These are phyloP conservation scores for Bruguiera gymnorhiza DNA, from an alignment of 345 rosid species.

Conservation along the genomic window DNA sequence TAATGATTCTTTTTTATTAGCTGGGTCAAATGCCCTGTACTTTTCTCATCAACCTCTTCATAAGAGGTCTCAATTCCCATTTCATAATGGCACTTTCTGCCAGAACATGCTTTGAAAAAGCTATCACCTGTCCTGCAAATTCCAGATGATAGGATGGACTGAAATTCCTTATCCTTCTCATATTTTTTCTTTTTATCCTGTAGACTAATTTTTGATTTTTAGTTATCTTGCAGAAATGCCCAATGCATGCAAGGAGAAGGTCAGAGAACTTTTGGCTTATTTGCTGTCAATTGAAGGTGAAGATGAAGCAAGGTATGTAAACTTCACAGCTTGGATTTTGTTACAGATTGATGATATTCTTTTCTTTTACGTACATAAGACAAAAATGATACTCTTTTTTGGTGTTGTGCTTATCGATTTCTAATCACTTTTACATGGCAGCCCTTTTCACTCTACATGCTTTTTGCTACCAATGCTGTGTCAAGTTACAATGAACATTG, in stretches of 20 bases:
- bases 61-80: no score
- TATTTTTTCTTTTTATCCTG: background rate
- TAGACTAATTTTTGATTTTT: constrained; percentile 14
- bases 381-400: constrained; percentile 13
- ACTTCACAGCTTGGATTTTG: constrained; percentile 2
- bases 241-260: constrained; percentile 67
- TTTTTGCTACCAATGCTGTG: constrained; percentile 89
- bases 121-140: background rate
- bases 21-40: no score
- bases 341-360: background rate
- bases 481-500: constrained; percentile 68
- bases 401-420: background rate
- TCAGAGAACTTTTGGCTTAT: constrained; percentile 59
- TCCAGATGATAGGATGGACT: no score
- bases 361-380: background rate
- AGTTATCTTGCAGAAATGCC: constrained; percentile 96
- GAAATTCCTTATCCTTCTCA: background rate
- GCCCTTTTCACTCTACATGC: constrained; percentile 65
- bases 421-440: constrained; percentile 31
- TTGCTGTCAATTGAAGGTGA: constrained; percentile 83
- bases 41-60: no score
- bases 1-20: no score
- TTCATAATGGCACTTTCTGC: background rate
- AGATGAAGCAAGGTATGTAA: constrained; percentile 73
- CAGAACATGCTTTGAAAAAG: background rate